Evolutionary conservation across 164 flowering plant species (phyloP), one percentile per base, ranked within the genome.

Genomic region (Macadamia integrifolia): DNA sequence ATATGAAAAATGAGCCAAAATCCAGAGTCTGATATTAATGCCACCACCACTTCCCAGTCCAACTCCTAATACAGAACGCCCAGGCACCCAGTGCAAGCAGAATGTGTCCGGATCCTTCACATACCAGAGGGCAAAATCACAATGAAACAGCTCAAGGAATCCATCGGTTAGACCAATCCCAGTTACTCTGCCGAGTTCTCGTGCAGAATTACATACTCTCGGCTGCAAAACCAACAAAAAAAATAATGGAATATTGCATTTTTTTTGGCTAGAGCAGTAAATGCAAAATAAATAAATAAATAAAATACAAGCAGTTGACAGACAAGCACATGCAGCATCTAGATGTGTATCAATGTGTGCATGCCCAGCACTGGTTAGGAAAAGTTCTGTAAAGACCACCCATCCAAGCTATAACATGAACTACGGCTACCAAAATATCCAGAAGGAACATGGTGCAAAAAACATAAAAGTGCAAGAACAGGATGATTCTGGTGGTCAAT

Each of bases 141-240:
- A 29, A 30, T 1, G 32, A 18, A 1, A 28, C 52, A 61, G 70
- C 59, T 30, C 29, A 29, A 50, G 35, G 30, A 14, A 18, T 66
- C 64, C 66, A 53, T 15, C 11, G 11, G 61, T 15, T 18, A 60
- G 15, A 48, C 28, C 10, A 17, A 58, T 48, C 43, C 49, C 66
- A 43, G 1, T 72, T 58, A 77, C 9, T 23, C 59, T 1, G 74
- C 75, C 0, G 88, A 85, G 78, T 83, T 81, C 77, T 85, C 86
- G 67, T 85, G 88, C 71, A 85, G 61, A 40, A 85, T 64, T 1
- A 85, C 88, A 72, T 85, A 85, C 64, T 74, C 76, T 52, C 72
- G 76, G 72, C 76, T 74, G 76, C 69, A 65, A 44, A 5, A 14
- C 17, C 17, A 17, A 17, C n/a, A 52, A 52, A 14, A 52, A 52